Conservation (phyloP, 768 basidiomycete genomes). For the Boletellus emodensis region DNA sequence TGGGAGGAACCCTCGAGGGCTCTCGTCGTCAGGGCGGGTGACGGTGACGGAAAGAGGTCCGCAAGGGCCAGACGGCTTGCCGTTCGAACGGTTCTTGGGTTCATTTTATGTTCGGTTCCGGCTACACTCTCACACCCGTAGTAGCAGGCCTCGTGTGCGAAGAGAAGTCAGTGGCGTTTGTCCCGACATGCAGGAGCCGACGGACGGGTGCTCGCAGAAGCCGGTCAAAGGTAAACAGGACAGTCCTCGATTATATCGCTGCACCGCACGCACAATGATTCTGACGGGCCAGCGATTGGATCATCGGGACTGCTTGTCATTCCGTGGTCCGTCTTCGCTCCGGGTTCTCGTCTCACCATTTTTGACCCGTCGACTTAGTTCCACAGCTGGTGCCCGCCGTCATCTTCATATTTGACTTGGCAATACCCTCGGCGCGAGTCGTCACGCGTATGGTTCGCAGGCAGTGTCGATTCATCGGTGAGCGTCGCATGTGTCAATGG, state of each 20-base stretch:
- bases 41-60: background rate
- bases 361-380: no score
- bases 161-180: background rate
- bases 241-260: background rate
- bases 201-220: background rate
- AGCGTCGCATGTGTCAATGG: no score
- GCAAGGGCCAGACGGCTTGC: background rate
- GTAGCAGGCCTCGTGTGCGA: background rate
- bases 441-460: no score
- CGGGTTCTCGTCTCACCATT: no score
- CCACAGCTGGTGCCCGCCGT: no score
- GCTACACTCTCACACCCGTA: background rate
- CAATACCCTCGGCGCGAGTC: no score
- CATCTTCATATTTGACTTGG: no score
- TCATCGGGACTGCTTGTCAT: background rate
- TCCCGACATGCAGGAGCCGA: background rate
- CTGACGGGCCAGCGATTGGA: background rate
- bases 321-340: background rate
- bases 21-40: background rate
- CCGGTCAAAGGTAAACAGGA: background rate
- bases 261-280: background rate
- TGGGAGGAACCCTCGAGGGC: background rate
- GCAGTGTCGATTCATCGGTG: no score
- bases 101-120: conserved; percentile 14
- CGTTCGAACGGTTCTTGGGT: background rate